Percentiles rank a stretch among this genome's conserved stretches.
Evolutionary conservation across 129 eudicot species (phyloP).

Genomic region (Tagetes erecta): DNA sequence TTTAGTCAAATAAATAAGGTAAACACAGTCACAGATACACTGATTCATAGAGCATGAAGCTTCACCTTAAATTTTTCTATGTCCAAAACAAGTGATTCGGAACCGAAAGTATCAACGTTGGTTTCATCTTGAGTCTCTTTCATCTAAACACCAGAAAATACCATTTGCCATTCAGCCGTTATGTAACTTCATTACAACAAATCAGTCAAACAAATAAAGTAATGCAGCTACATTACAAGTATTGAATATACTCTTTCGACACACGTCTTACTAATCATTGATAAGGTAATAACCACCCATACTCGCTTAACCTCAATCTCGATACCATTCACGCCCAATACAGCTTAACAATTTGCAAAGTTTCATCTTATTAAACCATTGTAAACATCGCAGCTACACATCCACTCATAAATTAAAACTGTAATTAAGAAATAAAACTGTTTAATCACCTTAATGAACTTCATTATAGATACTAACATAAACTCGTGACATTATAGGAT

Average conservation of each 20-base stretch:
- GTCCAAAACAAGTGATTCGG: constrained; percentile 59
- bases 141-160: constrained; percentile 48
- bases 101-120: constrained; percentile 28
- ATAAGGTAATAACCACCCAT: too few species aligned
- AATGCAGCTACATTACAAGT: not conserved
- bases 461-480: too few species aligned
- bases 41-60: not conserved
- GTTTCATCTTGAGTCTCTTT: constrained; percentile 50
- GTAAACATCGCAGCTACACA: too few species aligned
- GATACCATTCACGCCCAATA: too few species aligned
- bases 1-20: constrained; percentile 23
- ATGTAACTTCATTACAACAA: constrained; percentile 2
- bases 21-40: not conserved
- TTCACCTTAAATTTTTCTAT: constrained; percentile 73
- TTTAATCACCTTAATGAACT: too few species aligned
- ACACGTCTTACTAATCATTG: too few species aligned
- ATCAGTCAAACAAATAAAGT: not conserved
- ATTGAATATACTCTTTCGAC: not conserved
- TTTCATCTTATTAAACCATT: too few species aligned
- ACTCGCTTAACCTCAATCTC: too few species aligned
- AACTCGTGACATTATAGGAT: too few species aligned
- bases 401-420: too few species aligned
- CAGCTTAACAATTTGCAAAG: too few species aligned
- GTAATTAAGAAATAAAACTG: too few species aligned
- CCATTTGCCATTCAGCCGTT: constrained; percentile 18